phyloP scores from a whole-genome alignment of 2,329 filamentous ascomycete species.

The Calonectria pseudoreteaudii region DNA sequence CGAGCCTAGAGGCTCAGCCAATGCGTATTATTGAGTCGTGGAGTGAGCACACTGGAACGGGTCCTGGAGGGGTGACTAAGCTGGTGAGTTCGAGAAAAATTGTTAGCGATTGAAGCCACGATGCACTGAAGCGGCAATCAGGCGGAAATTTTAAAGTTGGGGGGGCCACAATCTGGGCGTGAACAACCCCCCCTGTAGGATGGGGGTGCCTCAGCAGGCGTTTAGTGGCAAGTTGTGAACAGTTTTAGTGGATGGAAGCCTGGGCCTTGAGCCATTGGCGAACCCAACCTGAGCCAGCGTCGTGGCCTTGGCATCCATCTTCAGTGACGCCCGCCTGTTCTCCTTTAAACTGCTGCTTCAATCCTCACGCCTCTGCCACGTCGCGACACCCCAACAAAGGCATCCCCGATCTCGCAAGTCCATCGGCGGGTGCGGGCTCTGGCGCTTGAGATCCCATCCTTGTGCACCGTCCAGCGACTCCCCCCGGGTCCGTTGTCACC shows the following conservation, averaged over 20 bases:
- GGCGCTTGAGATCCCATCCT: constrained; percentile 27
- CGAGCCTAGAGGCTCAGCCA: constrained; percentile 12
- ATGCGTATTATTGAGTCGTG: constrained; percentile 15
- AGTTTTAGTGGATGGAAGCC: constrained; percentile 26
- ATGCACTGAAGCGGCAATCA: constrained; percentile 39
- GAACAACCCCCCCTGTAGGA: constrained; percentile 19
- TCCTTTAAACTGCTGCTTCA: constrained; percentile 34
- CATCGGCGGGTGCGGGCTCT: constrained; percentile 35
- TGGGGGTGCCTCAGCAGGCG: background rate
- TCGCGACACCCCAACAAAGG: constrained; percentile 24
- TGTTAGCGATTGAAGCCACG: constrained; percentile 41
- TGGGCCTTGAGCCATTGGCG: constrained; percentile 11
- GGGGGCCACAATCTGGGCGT: constrained; percentile 29
- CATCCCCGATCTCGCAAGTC: constrained; percentile 24
- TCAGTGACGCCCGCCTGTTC: constrained; percentile 36
- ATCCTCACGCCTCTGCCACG: constrained; percentile 22
- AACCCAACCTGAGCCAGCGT: constrained; percentile 24
- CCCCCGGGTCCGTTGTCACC: constrained; percentile 35
- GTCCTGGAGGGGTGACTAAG: constrained; percentile 39
- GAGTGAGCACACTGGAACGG: constrained; percentile 6
- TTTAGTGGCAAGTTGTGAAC: constrained; percentile 7
- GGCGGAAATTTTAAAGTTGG: constrained; percentile 39
- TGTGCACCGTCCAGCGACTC: constrained; percentile 26
- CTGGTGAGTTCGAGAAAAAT: constrained; percentile 32
- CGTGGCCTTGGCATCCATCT: constrained; percentile 40